phyloP scores from a whole-genome alignment of 2,329 filamentous ascomycete genomes.

The Ascochyta lentis region DNA sequence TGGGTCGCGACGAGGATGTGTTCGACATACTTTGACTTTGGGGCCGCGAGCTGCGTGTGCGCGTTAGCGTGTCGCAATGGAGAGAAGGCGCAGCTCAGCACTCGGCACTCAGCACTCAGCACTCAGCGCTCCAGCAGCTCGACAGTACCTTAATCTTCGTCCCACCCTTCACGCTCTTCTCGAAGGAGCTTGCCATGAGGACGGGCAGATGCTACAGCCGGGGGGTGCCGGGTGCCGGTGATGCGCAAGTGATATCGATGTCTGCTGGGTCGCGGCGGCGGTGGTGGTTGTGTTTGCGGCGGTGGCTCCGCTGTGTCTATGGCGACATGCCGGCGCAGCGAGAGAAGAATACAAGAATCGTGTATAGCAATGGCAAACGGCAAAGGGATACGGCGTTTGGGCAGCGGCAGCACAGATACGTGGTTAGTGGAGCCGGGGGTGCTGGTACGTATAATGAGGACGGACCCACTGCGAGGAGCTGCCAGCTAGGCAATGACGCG shows the following conservation, averaged over 20 bases:
- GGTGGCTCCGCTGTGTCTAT: constrained; percentile 30
- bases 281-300: constrained; percentile 19
- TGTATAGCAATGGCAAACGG: constrained; percentile 23
- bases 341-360: constrained; percentile 25
- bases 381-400: constrained; percentile 17
- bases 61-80: constrained; percentile 28
- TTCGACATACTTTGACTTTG: constrained; percentile 99
- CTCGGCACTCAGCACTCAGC: too few species aligned
- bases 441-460: constrained; percentile 10
- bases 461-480: constrained; percentile 19
- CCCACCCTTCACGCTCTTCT: constrained; percentile 98
- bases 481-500: constrained; percentile 28
- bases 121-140: not conserved
- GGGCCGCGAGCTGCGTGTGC: constrained; percentile 76
- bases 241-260: constrained; percentile 14
- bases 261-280: constrained; percentile 16
- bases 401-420: constrained; percentile 20
- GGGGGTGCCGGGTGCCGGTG: constrained; percentile 8
- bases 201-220: constrained; percentile 19
- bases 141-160: constrained; percentile 88
- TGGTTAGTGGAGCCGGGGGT: constrained; percentile 17
- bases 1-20: constrained; percentile 96
- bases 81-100: not conserved
- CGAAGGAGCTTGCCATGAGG: constrained; percentile 84
- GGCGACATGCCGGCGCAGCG: constrained; percentile 36